phyloP scores from a whole-genome alignment of 2,329 filamentous ascomycete species.

The Aspergillus fischeri region DNA sequence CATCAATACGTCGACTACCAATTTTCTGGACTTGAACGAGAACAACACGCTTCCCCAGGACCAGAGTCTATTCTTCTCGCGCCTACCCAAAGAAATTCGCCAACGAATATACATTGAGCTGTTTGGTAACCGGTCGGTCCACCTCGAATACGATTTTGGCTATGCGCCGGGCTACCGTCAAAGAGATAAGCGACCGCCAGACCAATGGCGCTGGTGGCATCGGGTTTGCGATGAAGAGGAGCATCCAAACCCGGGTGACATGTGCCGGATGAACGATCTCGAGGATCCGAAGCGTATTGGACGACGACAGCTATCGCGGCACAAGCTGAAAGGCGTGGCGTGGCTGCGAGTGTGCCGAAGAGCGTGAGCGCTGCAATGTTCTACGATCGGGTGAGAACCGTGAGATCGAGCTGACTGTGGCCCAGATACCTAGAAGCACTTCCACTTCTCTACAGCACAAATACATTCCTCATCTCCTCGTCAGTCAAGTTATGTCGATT shows the following conservation, averaged over 20 bases:
- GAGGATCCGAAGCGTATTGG: conserved; percentile 2
- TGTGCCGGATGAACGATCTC: conserved; percentile 1
- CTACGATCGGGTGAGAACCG: too few species aligned
- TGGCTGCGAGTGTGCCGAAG: conserved; percentile 1
- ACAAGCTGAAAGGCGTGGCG: conserved; percentile 3
- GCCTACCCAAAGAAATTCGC: not conserved
- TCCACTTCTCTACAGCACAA: conserved; percentile 1
- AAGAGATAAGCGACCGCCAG: conserved; percentile 2
- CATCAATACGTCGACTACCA: not conserved
- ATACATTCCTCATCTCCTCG: conserved; percentile 1
- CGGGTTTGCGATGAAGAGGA: conserved; percentile 3
- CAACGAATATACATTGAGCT: conserved; percentile 1
- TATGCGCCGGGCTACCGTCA: conserved; percentile 2
- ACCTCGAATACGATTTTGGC: conserved; percentile 3
- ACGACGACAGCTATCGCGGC: not conserved
- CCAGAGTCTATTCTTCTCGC: not conserved
- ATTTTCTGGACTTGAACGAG: not conserved
- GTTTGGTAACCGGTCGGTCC: conserved; percentile 1
- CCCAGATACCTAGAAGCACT: conserved; percentile 3
- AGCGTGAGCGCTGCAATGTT: not conserved
- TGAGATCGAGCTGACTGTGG: not conserved
- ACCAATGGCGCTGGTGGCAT: conserved; percentile 7
- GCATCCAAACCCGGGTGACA: not conserved
- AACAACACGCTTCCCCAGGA: not conserved
- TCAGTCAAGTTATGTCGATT: conserved; percentile 2